Conservation (phyloP, 768 basidiomycete genomes). For the Leccinum variicolor region DNA sequence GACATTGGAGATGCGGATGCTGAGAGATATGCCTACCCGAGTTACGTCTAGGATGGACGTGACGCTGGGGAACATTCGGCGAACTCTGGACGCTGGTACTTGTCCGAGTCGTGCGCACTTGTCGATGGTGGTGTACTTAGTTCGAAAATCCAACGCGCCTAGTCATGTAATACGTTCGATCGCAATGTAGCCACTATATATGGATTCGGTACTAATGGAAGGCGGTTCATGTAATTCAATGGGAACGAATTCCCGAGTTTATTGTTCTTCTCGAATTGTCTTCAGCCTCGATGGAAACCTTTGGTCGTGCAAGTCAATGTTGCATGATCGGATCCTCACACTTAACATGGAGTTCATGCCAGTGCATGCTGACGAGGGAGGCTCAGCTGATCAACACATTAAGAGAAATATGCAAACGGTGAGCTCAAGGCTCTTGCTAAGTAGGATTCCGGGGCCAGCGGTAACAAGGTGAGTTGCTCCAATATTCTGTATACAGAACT, state of each 20-base stretch:
- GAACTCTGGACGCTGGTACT: neutral
- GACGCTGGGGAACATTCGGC: neutral
- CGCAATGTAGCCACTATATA: neutral
- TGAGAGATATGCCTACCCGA: neutral
- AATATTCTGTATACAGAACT: constrained; percentile 16
- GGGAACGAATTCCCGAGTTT: neutral
- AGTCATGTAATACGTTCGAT: too few relatives aligned
- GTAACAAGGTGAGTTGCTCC: neutral
- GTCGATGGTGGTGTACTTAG: neutral
- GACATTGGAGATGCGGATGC: neutral
- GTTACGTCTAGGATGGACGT: too few relatives aligned
- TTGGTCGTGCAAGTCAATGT: neutral
- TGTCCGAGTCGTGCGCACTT: too few relatives aligned
- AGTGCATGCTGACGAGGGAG: too few relatives aligned
- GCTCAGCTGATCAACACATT: neutral
- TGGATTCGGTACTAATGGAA: too few relatives aligned
- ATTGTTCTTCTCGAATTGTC: constrained; percentile 15
- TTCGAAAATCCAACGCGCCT: too few relatives aligned
- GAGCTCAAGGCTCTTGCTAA: constrained; percentile 18
- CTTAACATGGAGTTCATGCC: constrained; percentile 20
- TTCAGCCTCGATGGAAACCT: constrained; percentile 1
- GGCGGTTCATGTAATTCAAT: too few relatives aligned
- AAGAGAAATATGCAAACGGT: neutral
- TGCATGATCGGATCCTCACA: constrained; percentile 10
- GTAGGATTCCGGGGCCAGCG: neutral